Evolutionary conservation across 73 alveolate species (phyloP).

Genomic region (Tetrahymena elliotti): DNA sequence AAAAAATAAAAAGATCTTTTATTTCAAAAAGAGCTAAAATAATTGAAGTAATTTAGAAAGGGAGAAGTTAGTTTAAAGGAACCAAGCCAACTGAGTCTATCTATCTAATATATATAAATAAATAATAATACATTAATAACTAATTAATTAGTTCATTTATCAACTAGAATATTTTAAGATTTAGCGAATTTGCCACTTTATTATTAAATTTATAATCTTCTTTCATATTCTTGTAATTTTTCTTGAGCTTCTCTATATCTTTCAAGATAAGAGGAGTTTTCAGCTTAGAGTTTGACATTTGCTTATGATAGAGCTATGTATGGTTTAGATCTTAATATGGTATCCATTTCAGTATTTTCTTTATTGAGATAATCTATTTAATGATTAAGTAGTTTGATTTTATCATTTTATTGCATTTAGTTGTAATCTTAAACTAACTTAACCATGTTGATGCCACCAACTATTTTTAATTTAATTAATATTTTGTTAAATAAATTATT

Average conservation of each 20-base stretch:
- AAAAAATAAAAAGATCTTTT: no score
- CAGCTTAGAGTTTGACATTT: not conserved
- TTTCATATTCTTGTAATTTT: not conserved
- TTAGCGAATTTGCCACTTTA: not conserved
- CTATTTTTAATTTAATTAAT: not conserved
- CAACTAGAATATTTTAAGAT: not conserved
- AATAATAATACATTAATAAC: no score
- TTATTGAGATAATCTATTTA: not conserved
- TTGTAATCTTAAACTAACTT: not conserved
- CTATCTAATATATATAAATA: no score
- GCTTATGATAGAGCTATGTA: not conserved
- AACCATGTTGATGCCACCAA: not conserved
- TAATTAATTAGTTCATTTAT: not conserved
- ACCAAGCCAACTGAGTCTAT: no score
- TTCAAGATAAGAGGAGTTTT: not conserved
- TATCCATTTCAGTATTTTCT: not conserved
- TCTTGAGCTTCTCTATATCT: not conserved
- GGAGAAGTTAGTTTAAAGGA: no score
- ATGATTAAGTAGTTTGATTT: not conserved
- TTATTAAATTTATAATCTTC: not conserved
- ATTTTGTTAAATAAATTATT: not conserved
- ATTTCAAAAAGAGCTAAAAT: no score
- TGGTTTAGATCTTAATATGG: not conserved
- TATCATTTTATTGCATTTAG: not conserved
- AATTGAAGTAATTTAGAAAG: no score